Base-by-base conservation (phyloP, 129 eudicot genomes). In the Lactuca sativa region DNA sequence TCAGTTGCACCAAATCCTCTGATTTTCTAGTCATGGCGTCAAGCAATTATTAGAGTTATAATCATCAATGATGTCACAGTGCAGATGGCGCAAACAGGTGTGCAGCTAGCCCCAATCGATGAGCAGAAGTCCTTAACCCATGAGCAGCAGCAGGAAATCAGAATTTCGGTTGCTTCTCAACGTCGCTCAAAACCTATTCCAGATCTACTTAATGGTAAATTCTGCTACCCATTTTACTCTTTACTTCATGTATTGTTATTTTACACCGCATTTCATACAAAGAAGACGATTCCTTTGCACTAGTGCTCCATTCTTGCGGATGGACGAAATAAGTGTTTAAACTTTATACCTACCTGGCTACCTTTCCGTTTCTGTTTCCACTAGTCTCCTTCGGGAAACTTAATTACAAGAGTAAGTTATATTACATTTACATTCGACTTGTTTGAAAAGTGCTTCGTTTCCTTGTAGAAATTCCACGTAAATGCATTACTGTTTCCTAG, bases 21-120 rank as follows among this genome's bases (percentile, higher is more conserved):
- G 15, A 40, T 9, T 43, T 13, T 37, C 14, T 64, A 43, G 34
- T 41, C 55, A 40, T 17, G 30, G 14, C 38, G 51, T 37, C 2
- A 56, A 37, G 12, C 8, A 43, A 40, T 43, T 43, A 17, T 7
- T 7, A 40, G 44, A 17, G 17, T 11, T 44, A 21, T 43, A 8
- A 44, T 64, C 14, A 51, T 9, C 15, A 32, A 51, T 7, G 0
- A 14, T 33, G 41, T 47, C 31, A 10, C 41, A 30, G 4, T 59
- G 75, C 41, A 59, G 75, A 59, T 59, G 75, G 11, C 9, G 18
- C 64, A 56, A 69, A 21, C 74, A 69, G 32, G 64, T 4, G 30
- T 69, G n/a, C 64, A 69, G 14, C 56, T 52, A 40, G 43, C 64
- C 55, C 7, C 59, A 49, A 49, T 48, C 31, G 59, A 66, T 30